Conservation (phyloP, 192 early-diverging fungal species). For the Gamsiella multidivaricata region DNA sequence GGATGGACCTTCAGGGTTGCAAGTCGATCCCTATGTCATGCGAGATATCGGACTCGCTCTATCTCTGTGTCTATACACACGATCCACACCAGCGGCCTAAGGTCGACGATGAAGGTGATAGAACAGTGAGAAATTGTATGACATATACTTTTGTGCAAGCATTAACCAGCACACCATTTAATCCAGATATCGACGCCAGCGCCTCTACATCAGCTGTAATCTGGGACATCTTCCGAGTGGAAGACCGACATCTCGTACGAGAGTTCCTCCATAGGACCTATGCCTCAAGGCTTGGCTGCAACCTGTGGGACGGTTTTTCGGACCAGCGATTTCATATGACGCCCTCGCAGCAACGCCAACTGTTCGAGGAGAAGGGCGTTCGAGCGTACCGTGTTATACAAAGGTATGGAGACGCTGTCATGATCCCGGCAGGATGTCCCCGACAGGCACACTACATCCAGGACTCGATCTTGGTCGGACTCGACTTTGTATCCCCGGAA, state of each 20-base stretch:
- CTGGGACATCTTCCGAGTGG: slow-evolving; percentile 18
- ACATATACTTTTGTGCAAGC: too few species aligned
- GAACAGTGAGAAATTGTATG: too few species aligned
- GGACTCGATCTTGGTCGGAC: slow-evolving; percentile 3
- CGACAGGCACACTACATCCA: slow-evolving; percentile 4
- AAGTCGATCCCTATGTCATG: not conserved
- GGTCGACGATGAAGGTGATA: not conserved
- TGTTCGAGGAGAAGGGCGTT: not conserved
- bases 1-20: not conserved
- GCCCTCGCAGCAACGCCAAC: not conserved
- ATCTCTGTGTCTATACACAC: slow-evolving; percentile 6
- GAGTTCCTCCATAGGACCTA: not conserved
- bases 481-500: slow-evolving; percentile 13
- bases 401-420: slow-evolving; percentile 6
- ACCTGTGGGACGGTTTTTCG: not conserved
- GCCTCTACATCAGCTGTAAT: too few species aligned
- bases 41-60: slow-evolving; percentile 1
- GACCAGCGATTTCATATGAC: not conserved
- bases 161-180: too few species aligned
- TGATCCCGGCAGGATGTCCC: slow-evolving; percentile 16
- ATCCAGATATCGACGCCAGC: too few species aligned
- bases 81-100: not conserved
- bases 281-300: too few species aligned
- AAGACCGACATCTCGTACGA: not conserved
- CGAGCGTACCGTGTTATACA: slow-evolving; percentile 4